Base-by-base conservation (phyloP, 2,329 filamentous ascomycete genomes). In the Davidsoniella virescens region DNA sequence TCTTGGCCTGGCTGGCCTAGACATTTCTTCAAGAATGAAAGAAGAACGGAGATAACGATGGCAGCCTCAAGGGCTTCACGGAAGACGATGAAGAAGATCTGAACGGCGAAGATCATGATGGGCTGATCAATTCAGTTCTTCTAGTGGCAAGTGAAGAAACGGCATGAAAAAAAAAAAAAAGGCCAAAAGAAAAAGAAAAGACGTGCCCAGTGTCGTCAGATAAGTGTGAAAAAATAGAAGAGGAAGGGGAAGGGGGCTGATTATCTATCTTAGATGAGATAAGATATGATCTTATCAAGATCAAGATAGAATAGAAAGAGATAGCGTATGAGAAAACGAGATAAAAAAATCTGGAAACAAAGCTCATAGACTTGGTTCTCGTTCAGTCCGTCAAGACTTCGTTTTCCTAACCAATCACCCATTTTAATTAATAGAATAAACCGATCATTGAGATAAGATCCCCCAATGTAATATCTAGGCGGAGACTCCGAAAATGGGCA, bases 21-120 rank as follows among this genome's bases (percentile, higher is more conserved):
- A 2, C 82, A 84, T 63, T 92, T 84, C 64, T 90, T 92, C 52
- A 93, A 68, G 62, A 92, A 93, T 18, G 86, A 78, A 39, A 94
- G 74, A 33, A 94, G 70, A n/a, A 94, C 82, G 0, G 87, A 90
- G 55, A 93, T 78, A 58, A 94, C 84, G 60, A 94, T 87, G 59
- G 76, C 80, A 1, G 82, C 84, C 69, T 94, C 87, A 44, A 94
- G 69, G 40, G 79, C 78, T 67, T 94, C 87, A 60, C 87, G 80
- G 63, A 94, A 92, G 66, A 85, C 80, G 63, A 94, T 84, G 68
- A 94, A 88, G 69, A 94, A 94, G 50, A 94, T 77, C 56, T 82
- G 83, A 18, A 87, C 78, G 55, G 82, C 75, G 63, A 87, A 87
- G 52, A 87, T 78, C 61, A 53, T 82, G 75, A 54, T 73, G 71